Evolutionary conservation across 2,329 filamentous ascomycete species (phyloP), one percentile per base, ranked within the genome.

Genomic region (Dactylellina haptotyla): DNA sequence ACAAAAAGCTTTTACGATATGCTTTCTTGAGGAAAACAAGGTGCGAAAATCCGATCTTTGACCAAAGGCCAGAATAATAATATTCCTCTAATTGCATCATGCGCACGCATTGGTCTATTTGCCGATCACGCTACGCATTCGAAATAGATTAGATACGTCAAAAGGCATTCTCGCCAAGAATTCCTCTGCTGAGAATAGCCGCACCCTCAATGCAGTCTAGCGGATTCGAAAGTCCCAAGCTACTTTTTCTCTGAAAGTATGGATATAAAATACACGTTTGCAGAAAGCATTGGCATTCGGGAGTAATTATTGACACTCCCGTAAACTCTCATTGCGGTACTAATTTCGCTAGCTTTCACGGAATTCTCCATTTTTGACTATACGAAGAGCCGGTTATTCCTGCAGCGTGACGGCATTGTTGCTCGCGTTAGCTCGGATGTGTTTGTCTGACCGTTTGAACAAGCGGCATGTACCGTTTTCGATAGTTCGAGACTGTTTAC

Each of bases 11-110:
- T 46, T 32, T 26, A 3, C 37, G 46, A 20, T 50, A 65, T 39
- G 50, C 56, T 57, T 65, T 37, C 10, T 39, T 43, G 45, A 6
- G 54, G 46, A 65, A 48, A 34, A 25, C 50, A 58, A 66, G 43
- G 53, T 37, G 20, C 9, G 32, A 32, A 54, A 54, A 37, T 54
- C 50, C 50, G 50, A 54, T 54, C 50, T 54, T 16, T n/a, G n/a
- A n/a, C n/a, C n/a, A n/a, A 10, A 34, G 16, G 46, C 8, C 46
- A 4, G 34, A 16, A 45, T 28, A 43, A n/a, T n/a, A n/a, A n/a
- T n/a, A n/a, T n/a, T n/a, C n/a, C n/a, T n/a, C n/a, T 28, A 54
- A 65, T 46, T 56, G 61, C 61, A 65, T 56, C 61, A 54, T 54
- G 51, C 50, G 39, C 41, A 66, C 58, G 62, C 62, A 58, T 43